Percentiles rank a stretch among this genome's conserved stretches.
phyloP scores from a whole-genome alignment of 257 asterid genomes.

The Solanum tarijense region DNA sequence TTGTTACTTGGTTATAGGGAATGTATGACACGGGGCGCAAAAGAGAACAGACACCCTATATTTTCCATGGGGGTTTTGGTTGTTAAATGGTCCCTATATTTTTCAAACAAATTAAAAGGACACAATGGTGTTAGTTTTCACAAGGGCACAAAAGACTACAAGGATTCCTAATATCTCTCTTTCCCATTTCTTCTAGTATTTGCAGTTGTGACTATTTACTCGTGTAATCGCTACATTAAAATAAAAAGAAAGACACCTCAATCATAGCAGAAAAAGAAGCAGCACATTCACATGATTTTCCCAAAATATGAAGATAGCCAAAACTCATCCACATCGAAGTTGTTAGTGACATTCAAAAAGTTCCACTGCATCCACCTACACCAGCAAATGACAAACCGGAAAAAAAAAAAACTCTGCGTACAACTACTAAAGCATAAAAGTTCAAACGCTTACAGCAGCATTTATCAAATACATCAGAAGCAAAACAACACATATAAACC shows the following conservation, averaged over 20 bases:
- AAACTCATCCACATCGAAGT: neutral
- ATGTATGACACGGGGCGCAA: neutral
- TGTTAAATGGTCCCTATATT: neutral
- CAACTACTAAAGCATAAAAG: neutral
- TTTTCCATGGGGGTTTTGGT: neutral
- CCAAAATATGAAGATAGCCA: neutral
- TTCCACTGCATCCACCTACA: neutral
- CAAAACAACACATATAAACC: neutral
- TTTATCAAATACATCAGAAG: neutral
- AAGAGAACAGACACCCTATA: neutral
- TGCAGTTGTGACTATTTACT: neutral
- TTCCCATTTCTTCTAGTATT: no score
- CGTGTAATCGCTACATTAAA: neutral
- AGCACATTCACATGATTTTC: neutral
- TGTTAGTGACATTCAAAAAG: neutral
- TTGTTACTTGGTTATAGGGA: neutral
- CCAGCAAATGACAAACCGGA: no score
- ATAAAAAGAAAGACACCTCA: neutral
- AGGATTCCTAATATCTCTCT: neutral
- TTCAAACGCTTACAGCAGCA: neutral
- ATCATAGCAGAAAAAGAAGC: neutral
- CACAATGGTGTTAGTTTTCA: neutral
- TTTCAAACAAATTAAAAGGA: neutral
- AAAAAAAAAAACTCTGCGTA: neutral
- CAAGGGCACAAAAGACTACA: neutral